Conservation (phyloP, 345 rosid species). For the Orychophragmus violaceus region DNA sequence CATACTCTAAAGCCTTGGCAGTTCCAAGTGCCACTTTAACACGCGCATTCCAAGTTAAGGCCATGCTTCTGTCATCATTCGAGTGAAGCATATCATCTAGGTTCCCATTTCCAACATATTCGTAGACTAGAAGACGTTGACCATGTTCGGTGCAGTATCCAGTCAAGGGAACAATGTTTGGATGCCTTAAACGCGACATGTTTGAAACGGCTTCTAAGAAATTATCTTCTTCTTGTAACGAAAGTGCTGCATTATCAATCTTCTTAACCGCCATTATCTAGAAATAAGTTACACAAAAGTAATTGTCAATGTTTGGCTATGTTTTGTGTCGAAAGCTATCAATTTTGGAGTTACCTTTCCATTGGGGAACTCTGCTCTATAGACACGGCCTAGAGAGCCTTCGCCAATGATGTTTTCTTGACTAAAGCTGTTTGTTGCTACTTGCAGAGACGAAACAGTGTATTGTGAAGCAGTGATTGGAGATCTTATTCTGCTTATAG, state of each 20-base stretch:
- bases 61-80: conserved; percentile 63
- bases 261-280: conserved; percentile 89
- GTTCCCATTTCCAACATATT: conserved; percentile 64
- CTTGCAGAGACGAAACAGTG: conserved; percentile 81
- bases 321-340: not conserved
- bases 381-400: conserved; percentile 98
- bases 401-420: conserved; percentile 91
- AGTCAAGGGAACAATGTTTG: conserved; percentile 68
- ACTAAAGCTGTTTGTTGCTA: conserved; percentile 86
- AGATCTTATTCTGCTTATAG: conserved; percentile 59
- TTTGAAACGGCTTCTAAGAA: conserved; percentile 90
- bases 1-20: conserved; percentile 97
- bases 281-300: conserved; percentile 20
- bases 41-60: conserved; percentile 87
- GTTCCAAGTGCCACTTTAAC: conserved; percentile 98
- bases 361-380: conserved; percentile 76
- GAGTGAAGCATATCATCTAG: conserved; percentile 84
- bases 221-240: conserved; percentile 86
- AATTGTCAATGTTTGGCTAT: not conserved
- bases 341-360: conserved; percentile 57
- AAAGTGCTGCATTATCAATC: conserved; percentile 83
- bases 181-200: conserved; percentile 93
- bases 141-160: conserved; percentile 98
- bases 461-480: conserved; percentile 76
- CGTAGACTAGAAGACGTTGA: conserved; percentile 92